phyloP scores from a whole-genome alignment of 352 stramenopile species.

The Globisporangium nodosum region DNA sequence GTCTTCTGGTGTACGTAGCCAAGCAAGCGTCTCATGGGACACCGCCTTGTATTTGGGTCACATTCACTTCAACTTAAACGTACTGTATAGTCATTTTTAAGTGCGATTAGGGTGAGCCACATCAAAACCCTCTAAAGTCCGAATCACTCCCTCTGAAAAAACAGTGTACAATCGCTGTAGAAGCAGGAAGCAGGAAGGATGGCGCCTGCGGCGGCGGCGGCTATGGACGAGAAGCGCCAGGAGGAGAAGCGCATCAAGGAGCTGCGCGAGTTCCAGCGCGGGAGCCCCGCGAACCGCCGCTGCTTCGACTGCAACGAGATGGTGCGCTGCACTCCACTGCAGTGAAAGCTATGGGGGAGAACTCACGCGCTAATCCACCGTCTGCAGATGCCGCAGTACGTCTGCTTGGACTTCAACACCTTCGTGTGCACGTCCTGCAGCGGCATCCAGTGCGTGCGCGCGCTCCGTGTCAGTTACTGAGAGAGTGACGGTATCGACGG shows the following conservation, averaged over 20 bases:
- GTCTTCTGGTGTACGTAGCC: too few relatives aligned
- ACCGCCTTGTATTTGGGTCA: too few relatives aligned
- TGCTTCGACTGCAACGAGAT: constrained; percentile 92
- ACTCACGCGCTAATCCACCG: not conserved
- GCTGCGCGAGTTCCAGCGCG: constrained; percentile 83
- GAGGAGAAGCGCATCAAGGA: constrained; percentile 82
- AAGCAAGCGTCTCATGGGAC: too few relatives aligned
- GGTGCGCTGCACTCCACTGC: constrained; percentile 25
- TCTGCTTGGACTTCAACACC: constrained; percentile 91
- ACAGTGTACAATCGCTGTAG: too few relatives aligned
- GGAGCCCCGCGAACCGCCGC: constrained; percentile 57
- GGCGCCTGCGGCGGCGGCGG: constrained; percentile 17
- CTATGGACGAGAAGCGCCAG: constrained; percentile 66
- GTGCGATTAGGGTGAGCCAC: too few relatives aligned
- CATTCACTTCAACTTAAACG: not conserved
- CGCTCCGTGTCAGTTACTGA: not conserved
- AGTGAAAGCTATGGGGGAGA: not conserved
- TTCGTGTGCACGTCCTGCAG: constrained; percentile 93
- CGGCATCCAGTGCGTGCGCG: constrained; percentile 83
- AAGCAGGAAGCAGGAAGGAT: not conserved
- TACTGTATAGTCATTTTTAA: too few relatives aligned
- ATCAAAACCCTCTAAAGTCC: too few relatives aligned
- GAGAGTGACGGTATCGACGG: not conserved
- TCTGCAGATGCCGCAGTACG: constrained; percentile 86
- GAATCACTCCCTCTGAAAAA: too few relatives aligned